phyloP scores from a whole-genome alignment of 306 rosid genomes.

The Canavalia ensiformis region DNA sequence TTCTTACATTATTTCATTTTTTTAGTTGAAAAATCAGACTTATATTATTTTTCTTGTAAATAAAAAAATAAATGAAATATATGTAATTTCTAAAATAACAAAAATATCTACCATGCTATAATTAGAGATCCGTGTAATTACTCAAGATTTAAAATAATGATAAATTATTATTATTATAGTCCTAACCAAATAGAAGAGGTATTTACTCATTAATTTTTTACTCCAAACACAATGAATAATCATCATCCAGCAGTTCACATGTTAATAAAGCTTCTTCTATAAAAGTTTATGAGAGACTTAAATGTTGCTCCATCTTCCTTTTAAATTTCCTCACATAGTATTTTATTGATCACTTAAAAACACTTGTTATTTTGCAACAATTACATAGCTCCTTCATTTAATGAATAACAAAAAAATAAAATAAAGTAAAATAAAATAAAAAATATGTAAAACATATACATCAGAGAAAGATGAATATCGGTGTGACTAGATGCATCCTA shows the following conservation, averaged over 20 bases:
- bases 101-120: too few species aligned
- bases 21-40: too few species aligned
- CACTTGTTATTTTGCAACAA: constrained; percentile 21
- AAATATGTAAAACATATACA: constrained; percentile 21
- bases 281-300: neutral
- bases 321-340: constrained; percentile 27
- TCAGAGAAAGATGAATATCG: constrained; percentile 36
- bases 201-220: too few species aligned
- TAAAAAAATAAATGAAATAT: too few species aligned
- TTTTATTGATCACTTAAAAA: constrained; percentile 47
- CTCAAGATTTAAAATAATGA: too few species aligned
- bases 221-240: too few species aligned
- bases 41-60: too few species aligned
- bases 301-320: neutral
- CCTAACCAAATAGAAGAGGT: neutral
- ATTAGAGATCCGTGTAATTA: too few species aligned
- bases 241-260: neutral
- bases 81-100: too few species aligned
- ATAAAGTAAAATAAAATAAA: neutral
- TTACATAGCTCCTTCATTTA: constrained; percentile 37
- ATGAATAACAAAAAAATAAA: constrained; percentile 15
- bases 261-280: neutral
- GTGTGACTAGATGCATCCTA: constrained; percentile 13
- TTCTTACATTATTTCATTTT: too few species aligned
- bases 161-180: neutral